Base-by-base conservation (phyloP, 441 rosid species). In the Populus hybrid region DNA sequence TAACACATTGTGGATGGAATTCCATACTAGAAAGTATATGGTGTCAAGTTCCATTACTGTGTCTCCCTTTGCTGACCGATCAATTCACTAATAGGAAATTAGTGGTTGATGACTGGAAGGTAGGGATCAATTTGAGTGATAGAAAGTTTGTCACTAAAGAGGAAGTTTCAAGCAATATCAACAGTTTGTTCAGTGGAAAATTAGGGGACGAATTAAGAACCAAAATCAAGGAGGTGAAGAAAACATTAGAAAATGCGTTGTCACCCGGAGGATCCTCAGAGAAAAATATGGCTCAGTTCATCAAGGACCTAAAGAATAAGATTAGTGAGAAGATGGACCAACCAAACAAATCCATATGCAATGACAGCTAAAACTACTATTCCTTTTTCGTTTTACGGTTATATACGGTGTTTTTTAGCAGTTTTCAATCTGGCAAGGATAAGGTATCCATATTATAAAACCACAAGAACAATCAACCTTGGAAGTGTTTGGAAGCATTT, bases 1-100 rank as follows among this genome's bases (percentile, higher is more conserved):
- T 90, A 11, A 90, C 91, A 0, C 97, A 90, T 28, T 87, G 94
- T 23, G 93, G 97, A 9, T 90, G 94, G 97, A 90, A 92, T 70
- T 92, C 97, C 2, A 79, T 80, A 9, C 69, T 84, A 8, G 91
- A 84, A 69, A 81, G 87, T n/a, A 64, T 82, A 35, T 84, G 90
- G 90, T 88, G 87, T 18, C 72, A 78, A 72, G 88, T 91, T 42
- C 93, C 97, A 0, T 32, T 92, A 34, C 5, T 89, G 46, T 89
- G 92, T 59, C 84, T 77, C 75, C 97, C 94, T 24, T 77, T 92
- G 57, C 78, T 82, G 72, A 88, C 92, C 0, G 97, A 92, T 80
- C 93, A 90, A 74, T 89, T 91, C 82, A 86, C 92, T 0, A 88
- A 92, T 73, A 79, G 93, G 67, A 92, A 89, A 74, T 79, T 90